Evolutionary conservation across 2,329 filamentous ascomycete species (phyloP), one percentile per base, ranked within the genome.

Genomic region (Trichoderma sp.): DNA sequence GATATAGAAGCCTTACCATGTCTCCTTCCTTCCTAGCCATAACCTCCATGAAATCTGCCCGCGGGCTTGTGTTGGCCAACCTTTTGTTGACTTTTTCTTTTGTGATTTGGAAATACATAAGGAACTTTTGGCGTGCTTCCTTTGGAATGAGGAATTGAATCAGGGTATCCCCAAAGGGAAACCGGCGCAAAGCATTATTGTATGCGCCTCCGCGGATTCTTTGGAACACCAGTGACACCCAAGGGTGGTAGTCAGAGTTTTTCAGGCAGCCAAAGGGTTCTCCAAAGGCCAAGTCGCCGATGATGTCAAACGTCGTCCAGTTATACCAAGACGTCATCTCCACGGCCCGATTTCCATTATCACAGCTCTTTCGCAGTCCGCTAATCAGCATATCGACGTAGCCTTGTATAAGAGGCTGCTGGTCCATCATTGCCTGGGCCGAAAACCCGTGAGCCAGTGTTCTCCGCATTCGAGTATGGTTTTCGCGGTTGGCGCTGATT

Each of bases 251-350:
- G n/a, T 71, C 68, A 1, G 70, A 69, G 6, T 70, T 68, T 40
- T 75, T 56, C 1, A 78, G 71, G 24, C 76, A 75, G 7, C 73
- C 72, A 31, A 78, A 79, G 4, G 72, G 67, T 55, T 76, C 75
- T 14, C 77, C 77, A 68, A 78, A 77, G 19, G 72, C 68, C 1
- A 78, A 71, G 47, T 77, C 73, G 14, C 76, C 76, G 19, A 78
- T 77, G 5, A 78, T 61, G 53, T 78, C 77, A 56, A 78, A 78
- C 0, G 76, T 76, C 11, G 72, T 70, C 52, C 63, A 76, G 53
- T 74, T 75, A 71, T 74, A 77, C 77, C 73, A 79, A 21, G 71
- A 64, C 0, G 70, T 70, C 35, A 79, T 67, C 52, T 79, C 71
- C 57, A 76, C 21, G 2, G 68, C 14, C 63, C 68, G 24, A 31